A percentile compares a stretch with the other conserved stretches of the same genome.
phyloP scores from a whole-genome alignment of 2,329 filamentous ascomycete genomes.

The Penicillium sp. region DNA sequence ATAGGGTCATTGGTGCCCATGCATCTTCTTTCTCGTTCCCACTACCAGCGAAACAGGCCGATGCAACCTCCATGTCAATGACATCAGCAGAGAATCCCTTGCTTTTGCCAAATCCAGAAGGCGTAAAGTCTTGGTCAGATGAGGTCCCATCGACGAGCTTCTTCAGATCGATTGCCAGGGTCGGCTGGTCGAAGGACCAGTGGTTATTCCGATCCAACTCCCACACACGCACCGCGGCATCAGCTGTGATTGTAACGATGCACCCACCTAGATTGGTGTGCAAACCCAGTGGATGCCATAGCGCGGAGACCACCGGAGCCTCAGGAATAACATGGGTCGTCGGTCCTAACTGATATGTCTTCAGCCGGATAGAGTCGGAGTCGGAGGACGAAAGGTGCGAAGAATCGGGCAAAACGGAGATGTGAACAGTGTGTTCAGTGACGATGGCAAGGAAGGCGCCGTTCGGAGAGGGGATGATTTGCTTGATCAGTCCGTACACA shows the following conservation, averaged over 20 bases:
- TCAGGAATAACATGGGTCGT: conserved; percentile 88
- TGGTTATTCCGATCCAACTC: conserved; percentile 80
- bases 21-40: conserved; percentile 58
- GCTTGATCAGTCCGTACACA: conserved; percentile 76
- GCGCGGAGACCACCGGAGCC: conserved; percentile 70
- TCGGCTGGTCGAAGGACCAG: conserved; percentile 81
- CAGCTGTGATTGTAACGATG: conserved; percentile 81
- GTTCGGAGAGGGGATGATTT: conserved; percentile 80
- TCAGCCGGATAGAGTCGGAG: conserved; percentile 68
- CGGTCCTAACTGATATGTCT: conserved; percentile 86
- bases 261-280: conserved; percentile 63
- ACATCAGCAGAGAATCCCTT: conserved; percentile 84
- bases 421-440: conserved; percentile 82
- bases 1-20: conserved; percentile 95
- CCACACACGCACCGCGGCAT: conserved; percentile 87
- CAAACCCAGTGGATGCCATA: conserved; percentile 92
- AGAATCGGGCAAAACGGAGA: conserved; percentile 78
- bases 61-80: conserved; percentile 90
- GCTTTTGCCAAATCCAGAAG: conserved; percentile 69
- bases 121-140: conserved; percentile 77
- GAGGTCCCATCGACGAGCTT: conserved; percentile 83
- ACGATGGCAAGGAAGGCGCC: conserved; percentile 79
- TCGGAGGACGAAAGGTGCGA: conserved; percentile 71
- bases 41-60: conserved; percentile 80
- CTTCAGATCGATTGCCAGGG: conserved; percentile 80